Evolutionary conservation across 108 stramenopile species (phyloP), one percentile per base, ranked within the genome.

Genomic region (Stephanodiscus triporus): DNA sequence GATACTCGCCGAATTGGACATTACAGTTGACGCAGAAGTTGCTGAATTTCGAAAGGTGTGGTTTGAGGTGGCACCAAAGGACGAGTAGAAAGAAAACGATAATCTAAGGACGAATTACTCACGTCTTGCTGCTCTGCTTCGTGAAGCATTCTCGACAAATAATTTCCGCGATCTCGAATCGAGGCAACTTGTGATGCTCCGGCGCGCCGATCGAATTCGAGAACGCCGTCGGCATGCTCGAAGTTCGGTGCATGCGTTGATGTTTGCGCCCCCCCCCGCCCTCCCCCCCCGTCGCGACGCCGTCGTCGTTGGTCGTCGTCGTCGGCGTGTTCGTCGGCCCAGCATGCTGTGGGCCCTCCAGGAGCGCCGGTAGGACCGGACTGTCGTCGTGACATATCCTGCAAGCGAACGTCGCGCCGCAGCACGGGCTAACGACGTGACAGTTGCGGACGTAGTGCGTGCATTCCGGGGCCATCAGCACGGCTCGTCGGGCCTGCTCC

Each of bases 361-460:
- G 54, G 42, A 75, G 45, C 10, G 82, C 78, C 9, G 82, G 82
- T 49, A 83, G 54, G 24, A 83, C 78, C 6, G 82, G 82, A 54
- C 77, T 75, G 49, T 95, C 94, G 63, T 95, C 91, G 63, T 95
- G 94, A 75, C 94, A 95, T 34, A 95, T 89, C n/a, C 94, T 87
- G 62, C 94, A 95, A 2, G 91, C 94, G 63, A 89, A 91, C 7
- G 89, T 81, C 19, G 86, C 77, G 10, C 83, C 81, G 60, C 94
- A 95, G 78, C 94, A 95, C 10, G 94, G 94, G 11, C 84, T 84
- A 20, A 95, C 85, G 22, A 95, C 84, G 67, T 86, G 82, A 54
- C 90, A 92, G 50, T 95, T 92, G 27, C 94, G 74, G 32, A 87
- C 80, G 67, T 95, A 95, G 65, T 95, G 94, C 27, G 83, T 82